Percentiles rank a stretch among this genome's conserved stretches.
Evolutionary conservation across 2,329 filamentous ascomycete species (phyloP).

Genomic region (Incumbomyces lentus): DNA sequence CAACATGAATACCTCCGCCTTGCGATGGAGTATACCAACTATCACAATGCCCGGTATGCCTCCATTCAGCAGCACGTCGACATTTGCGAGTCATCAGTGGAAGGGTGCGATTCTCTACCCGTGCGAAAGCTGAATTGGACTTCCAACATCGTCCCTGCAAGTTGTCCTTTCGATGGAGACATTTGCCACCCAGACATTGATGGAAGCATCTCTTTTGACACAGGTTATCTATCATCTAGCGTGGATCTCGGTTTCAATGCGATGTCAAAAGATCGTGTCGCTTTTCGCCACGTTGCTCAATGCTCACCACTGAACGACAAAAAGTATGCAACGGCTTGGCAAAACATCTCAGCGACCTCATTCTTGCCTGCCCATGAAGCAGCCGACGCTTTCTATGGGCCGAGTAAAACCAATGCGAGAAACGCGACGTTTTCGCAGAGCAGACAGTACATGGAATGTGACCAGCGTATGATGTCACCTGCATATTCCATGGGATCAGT

Average conservation of each 20-base stretch:
- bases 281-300: conserved; percentile 5
- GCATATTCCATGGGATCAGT: conserved; percentile 5
- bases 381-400: conserved; percentile 5
- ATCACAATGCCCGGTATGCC: conserved; percentile 3
- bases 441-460: conserved; percentile 1
- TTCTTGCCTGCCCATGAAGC: not conserved
- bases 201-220: conserved; percentile 9
- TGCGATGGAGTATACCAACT: conserved; percentile 4
- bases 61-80: conserved; percentile 8
- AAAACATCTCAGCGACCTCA: conserved; percentile 3
- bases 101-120: conserved; percentile 3
- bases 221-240: conserved; percentile 8
- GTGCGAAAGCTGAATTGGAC: conserved; percentile 1
- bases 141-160: not conserved
- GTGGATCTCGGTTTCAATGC: conserved; percentile 10
- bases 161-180: conserved; percentile 5
- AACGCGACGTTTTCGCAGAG: conserved; percentile 6
- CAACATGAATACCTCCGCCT: not conserved
- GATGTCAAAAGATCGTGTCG: conserved; percentile 4
- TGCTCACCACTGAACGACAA: conserved; percentile 7
- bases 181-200: conserved; percentile 6
- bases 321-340: conserved; percentile 5
- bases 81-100: not conserved
- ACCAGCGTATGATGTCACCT: conserved; percentile 2
- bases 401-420: conserved; percentile 1